These are phyloP conservation scores for Piromyces sp. DNA, from an alignment of 192 early-diverging fungal genomes.

Conservation along the genomic window DNA sequence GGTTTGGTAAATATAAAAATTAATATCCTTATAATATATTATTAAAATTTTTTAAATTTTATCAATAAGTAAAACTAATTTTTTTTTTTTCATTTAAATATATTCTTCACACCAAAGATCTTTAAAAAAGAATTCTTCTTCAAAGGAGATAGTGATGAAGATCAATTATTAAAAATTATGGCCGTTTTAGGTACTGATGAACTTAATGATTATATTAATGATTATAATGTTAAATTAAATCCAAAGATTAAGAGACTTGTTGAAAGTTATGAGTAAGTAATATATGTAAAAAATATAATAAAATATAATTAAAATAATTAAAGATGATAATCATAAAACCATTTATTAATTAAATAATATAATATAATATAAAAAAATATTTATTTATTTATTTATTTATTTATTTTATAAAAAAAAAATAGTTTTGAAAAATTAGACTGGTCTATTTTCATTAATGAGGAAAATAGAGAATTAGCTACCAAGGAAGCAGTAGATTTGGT, in stretches of 20 bases:
- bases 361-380: too few species aligned
- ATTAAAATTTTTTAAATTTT: too few species aligned
- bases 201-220: conserved; percentile 10
- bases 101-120: too few species aligned
- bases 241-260: background rate
- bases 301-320: too few species aligned
- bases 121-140: conserved; percentile 17
- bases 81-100: background rate
- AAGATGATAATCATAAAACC: too few species aligned
- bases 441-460: background rate
- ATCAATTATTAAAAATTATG: conserved; percentile 18
- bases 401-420: background rate
- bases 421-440: background rate
- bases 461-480: background rate
- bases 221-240: background rate
- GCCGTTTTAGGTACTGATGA: conserved; percentile 14
- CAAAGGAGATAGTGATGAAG: conserved; percentile 13
- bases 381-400: too few species aligned
- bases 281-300: too few species aligned
- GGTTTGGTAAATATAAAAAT: conserved; percentile 14
- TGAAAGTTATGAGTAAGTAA: background rate
- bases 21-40: too few species aligned
- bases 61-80: background rate
- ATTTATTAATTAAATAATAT: too few species aligned
- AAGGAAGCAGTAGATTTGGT: conserved; percentile 74